Evolutionary conservation across 208 protist genomes (phyloP).

Genomic region (Kentomonas sorsogonicus): DNA sequence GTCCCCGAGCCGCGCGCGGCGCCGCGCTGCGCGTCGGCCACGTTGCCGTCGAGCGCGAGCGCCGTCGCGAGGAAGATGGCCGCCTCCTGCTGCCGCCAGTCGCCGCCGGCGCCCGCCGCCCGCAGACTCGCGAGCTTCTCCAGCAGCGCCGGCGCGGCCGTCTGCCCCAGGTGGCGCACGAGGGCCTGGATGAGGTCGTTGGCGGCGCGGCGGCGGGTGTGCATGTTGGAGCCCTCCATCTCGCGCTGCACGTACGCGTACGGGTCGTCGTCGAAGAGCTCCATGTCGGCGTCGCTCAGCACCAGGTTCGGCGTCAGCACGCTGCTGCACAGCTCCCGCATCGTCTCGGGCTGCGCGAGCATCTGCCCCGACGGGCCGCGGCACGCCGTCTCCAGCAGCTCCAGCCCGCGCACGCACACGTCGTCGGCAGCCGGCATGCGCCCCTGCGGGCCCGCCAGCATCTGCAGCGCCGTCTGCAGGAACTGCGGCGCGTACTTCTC

Average conservation of each 20-base stretch:
- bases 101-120: constrained; percentile 23
- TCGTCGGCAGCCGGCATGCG: constrained; percentile 54
- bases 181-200: constrained; percentile 90
- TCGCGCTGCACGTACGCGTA: constrained; percentile 96
- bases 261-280: constrained; percentile 89
- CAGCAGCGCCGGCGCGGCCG: constrained; percentile 57
- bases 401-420: constrained; percentile 80
- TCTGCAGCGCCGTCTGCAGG: constrained; percentile 79
- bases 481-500: constrained; percentile 80
- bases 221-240: constrained; percentile 94
- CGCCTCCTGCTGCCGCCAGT: constrained; percentile 95
- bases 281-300: constrained; percentile 86
- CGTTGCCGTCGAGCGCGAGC: constrained; percentile 73
- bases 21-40: constrained; percentile 53
- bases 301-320: constrained; percentile 94
- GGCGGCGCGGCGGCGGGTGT: constrained; percentile 89
- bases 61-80: constrained; percentile 95
- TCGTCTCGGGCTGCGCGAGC: constrained; percentile 63
- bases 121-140: constrained; percentile 49
- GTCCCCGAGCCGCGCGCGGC: constrained; percentile 39
- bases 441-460: constrained; percentile 70
- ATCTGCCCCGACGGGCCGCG: constrained; percentile 63
- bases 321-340: constrained; percentile 85
- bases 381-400: constrained; percentile 86
- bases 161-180: constrained; percentile 62